A percentile compares a stretch with the other conserved stretches of the same genome.
phyloP scores from a whole-genome alignment of 1,284 basidiomycete species.

The Moesziomyces sp. region DNA sequence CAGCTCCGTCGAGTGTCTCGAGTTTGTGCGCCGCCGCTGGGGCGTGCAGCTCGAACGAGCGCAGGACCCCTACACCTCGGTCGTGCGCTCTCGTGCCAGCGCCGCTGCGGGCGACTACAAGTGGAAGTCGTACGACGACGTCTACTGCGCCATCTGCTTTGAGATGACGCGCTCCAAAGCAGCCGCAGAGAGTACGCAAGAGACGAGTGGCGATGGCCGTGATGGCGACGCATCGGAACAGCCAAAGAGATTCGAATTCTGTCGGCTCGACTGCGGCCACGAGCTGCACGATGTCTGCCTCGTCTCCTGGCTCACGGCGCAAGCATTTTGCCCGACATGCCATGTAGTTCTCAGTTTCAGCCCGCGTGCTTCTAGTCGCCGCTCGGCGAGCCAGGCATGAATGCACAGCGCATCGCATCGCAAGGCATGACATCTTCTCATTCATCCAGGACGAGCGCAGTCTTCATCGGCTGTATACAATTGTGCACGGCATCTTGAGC shows the following conservation, averaged over 20 bases:
- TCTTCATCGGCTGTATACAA: neutral
- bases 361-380: conserved; percentile 9
- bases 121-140: conserved; percentile 47
- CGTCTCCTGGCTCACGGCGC: conserved; percentile 47
- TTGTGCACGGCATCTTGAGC: conserved; percentile 14
- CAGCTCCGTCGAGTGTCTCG: conserved; percentile 49
- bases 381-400: neutral
- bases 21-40: conserved; percentile 53
- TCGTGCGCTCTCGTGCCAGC: conserved; percentile 23
- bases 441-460: neutral
- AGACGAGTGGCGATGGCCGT: neutral
- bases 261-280: conserved; percentile 51
- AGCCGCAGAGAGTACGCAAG: neutral
- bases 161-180: conserved; percentile 27
- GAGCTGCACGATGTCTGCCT: conserved; percentile 54
- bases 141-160: conserved; percentile 55
- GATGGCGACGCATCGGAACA: neutral
- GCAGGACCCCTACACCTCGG: conserved; percentile 25
- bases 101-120: conserved; percentile 32
- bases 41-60: conserved; percentile 26
- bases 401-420: neutral
- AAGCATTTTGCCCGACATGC: conserved; percentile 56
- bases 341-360: conserved; percentile 49
- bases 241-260: conserved; percentile 21
- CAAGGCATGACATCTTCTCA: neutral